Percentiles rank a stretch among this genome's conserved stretches.
phyloP scores from a whole-genome alignment of 495 filamentous ascomycete genomes.

The Chaetomium tenue region DNA sequence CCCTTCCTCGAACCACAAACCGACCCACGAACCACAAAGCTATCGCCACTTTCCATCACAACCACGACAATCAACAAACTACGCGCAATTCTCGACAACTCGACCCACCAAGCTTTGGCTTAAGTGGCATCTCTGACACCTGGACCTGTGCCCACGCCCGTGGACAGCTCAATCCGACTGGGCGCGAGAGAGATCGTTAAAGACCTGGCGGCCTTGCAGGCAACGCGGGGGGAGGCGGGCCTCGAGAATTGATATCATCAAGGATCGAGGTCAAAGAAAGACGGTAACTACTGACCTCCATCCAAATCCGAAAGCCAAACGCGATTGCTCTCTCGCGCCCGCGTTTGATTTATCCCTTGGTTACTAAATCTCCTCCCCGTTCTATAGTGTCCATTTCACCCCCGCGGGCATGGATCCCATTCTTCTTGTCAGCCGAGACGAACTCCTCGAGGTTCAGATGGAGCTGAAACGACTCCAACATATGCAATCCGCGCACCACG shows the following conservation, averaged over 20 bases:
- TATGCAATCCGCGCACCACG: slow-evolving; percentile 75
- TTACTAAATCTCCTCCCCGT: not conserved
- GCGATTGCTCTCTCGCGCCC: slow-evolving; percentile 8
- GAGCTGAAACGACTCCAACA: slow-evolving; percentile 80
- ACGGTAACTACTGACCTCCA: slow-evolving; percentile 10
- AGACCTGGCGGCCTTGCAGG: slow-evolving; percentile 37
- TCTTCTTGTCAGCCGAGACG: slow-evolving; percentile 57
- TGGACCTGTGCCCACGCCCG: slow-evolving; percentile 1
- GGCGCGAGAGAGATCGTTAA: slow-evolving; percentile 27
- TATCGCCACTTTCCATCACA: not conserved
- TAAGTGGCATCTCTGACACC: not conserved
- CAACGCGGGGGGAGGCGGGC: slow-evolving; percentile 42
- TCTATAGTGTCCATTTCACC: not conserved
- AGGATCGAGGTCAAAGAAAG: slow-evolving; percentile 34
- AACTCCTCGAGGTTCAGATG: slow-evolving; percentile 82
- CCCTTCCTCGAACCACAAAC: too few relatives aligned
- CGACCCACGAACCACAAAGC: slow-evolving; percentile 1
- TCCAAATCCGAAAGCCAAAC: not conserved
- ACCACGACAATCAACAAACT: not conserved
- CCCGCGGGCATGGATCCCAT: slow-evolving; percentile 55
- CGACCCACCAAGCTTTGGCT: too few relatives aligned
- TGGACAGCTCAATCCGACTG: not conserved
- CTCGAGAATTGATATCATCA: slow-evolving; percentile 36
- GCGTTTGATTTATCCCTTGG: not conserved
- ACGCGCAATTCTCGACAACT: not conserved